Conservation (phyloP, 768 basidiomycete genomes). For the Suillus decipiens region DNA sequence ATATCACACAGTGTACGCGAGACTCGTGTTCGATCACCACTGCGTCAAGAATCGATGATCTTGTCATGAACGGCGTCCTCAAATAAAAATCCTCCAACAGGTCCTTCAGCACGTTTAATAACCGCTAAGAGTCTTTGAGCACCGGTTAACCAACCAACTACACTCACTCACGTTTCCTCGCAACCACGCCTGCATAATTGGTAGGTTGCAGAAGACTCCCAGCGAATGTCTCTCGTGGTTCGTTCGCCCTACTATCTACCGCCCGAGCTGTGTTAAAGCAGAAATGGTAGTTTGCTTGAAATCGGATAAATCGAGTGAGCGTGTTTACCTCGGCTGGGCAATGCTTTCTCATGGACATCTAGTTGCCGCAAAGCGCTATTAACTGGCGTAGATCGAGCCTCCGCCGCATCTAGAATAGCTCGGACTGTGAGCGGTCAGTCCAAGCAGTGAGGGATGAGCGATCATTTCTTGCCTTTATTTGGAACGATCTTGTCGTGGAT, state of each 20-base stretch:
- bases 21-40: not conserved
- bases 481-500: not conserved
- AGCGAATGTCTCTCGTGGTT: not conserved
- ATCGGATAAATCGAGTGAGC: not conserved
- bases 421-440: constrained; percentile 2
- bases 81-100: not conserved
- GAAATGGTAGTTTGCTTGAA: not conserved
- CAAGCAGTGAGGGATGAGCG: not conserved
- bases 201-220: not conserved
- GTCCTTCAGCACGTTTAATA: not conserved
- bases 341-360: not conserved
- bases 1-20: not conserved
- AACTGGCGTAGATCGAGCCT: not conserved
- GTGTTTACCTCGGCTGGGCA: constrained; percentile 4
- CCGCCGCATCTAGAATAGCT: not conserved
- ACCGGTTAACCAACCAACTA: not conserved
- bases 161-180: constrained; percentile 2
- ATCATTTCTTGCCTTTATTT: constrained; percentile 1
- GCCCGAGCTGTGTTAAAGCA: not conserved
- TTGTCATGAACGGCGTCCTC: not conserved
- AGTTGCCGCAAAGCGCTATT: not conserved
- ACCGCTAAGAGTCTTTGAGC: not conserved
- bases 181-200: not conserved
- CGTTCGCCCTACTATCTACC: not conserved
- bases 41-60: not conserved